Evolutionary conservation across 139 green algal genomes (phyloP).

Genomic region (Dunaliella primolecta): DNA sequence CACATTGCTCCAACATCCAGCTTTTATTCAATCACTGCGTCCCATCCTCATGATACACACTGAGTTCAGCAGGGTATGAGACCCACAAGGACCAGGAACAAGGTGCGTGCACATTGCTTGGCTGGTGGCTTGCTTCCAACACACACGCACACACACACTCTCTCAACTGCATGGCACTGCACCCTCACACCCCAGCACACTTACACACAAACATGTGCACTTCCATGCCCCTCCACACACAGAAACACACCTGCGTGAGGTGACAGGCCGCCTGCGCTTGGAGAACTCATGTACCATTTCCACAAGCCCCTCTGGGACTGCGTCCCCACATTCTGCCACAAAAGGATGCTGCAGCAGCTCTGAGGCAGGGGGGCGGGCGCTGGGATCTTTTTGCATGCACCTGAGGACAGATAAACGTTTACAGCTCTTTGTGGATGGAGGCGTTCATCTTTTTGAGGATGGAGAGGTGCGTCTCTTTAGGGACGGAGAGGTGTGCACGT

Average conservation of each 20-base stretch:
- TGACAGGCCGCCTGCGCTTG: conserved; percentile 20
- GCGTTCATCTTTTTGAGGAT: too few relatives aligned
- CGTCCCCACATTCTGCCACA: conserved; percentile 16
- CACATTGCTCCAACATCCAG: background rate
- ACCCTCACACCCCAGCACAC: too few relatives aligned
- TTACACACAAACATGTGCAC: too few relatives aligned
- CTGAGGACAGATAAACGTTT: background rate
- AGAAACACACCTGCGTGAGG: conserved; percentile 12
- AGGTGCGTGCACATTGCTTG: too few relatives aligned
- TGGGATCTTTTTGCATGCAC: conserved; percentile 30
- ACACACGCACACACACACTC: background rate
- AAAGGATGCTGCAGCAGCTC: conserved; percentile 46
- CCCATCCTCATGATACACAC: background rate
- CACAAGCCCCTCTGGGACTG: conserved; percentile 7
- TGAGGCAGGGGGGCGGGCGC: conserved; percentile 18
- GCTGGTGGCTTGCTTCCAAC: too few relatives aligned
- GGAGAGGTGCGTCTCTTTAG: too few relatives aligned
- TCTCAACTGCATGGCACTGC: background rate
- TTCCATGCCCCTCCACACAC: too few relatives aligned
- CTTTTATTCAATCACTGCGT: background rate
- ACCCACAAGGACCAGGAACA: too few relatives aligned
- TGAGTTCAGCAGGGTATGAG: too few relatives aligned
- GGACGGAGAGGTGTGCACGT: too few relatives aligned
- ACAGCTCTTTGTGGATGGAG: background rate
- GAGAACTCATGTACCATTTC: conserved; percentile 25